Percentiles rank a stretch among this genome's conserved stretches.
These are phyloP conservation scores for Mortierella sp. DNA, from an alignment of 371 early-diverging fungal species.

Conservation along the genomic window DNA sequence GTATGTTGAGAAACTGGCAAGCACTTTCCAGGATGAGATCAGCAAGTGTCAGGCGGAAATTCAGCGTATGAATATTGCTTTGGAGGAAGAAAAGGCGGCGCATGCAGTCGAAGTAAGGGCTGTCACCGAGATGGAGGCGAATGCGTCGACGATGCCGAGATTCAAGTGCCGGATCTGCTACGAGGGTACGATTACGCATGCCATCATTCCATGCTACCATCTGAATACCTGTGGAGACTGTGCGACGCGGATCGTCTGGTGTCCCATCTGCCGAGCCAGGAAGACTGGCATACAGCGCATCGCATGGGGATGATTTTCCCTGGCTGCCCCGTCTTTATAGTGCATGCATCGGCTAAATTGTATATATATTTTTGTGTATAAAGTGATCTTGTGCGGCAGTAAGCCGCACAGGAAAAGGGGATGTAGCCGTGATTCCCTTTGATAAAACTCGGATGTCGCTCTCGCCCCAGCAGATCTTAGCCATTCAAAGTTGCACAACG, in stretches of 20 bases:
- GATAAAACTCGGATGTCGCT: too few species aligned
- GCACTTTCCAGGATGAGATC: not conserved
- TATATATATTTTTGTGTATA: too few species aligned
- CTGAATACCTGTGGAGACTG: constrained; percentile 47
- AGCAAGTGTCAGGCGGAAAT: not conserved
- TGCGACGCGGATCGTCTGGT: constrained; percentile 19
- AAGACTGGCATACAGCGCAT: constrained; percentile 17
- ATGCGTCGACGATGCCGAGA: constrained; percentile 13
- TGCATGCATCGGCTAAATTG: too few species aligned
- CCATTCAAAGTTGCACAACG: too few species aligned
- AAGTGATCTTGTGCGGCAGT: too few species aligned
- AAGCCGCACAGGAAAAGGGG: too few species aligned
- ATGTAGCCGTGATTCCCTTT: too few species aligned
- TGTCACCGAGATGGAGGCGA: constrained; percentile 8
- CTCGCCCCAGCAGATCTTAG: too few species aligned
- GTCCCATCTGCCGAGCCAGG: constrained; percentile 33
- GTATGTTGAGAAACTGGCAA: not conserved
- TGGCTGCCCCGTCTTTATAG: too few species aligned
- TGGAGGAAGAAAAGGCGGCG: not conserved
- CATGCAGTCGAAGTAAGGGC: constrained; percentile 4
- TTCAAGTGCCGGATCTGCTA: constrained; percentile 49
- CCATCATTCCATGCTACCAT: constrained; percentile 52
- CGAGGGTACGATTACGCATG: constrained; percentile 35
- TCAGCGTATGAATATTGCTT: not conserved
- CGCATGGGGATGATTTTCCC: constrained; percentile 19